Evolutionary conservation across 768 basidiomycete species (phyloP).

Genomic region (Auriscalpium vulgare): DNA sequence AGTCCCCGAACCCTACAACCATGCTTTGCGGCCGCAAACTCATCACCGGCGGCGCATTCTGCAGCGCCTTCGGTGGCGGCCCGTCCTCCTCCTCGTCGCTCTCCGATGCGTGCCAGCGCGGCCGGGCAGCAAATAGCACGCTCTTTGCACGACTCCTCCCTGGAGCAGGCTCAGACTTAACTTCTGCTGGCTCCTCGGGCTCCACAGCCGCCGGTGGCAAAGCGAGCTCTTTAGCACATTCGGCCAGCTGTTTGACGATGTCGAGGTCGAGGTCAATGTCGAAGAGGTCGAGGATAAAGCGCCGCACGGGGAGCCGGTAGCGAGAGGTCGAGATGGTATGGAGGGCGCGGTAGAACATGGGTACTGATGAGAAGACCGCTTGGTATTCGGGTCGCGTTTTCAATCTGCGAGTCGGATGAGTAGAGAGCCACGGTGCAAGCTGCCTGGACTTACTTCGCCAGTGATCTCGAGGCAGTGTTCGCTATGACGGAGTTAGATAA

Average conservation of each 20-base stretch:
- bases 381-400: slow-evolving; percentile 73
- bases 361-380: slow-evolving; percentile 65
- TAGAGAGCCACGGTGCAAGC: background rate
- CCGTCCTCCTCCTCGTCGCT: slow-evolving; percentile 15
- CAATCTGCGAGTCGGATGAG: slow-evolving; percentile 40
- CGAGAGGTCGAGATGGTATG: slow-evolving; percentile 84
- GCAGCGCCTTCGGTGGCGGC: background rate
- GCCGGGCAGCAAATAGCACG: slow-evolving; percentile 13
- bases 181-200: background rate
- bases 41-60: slow-evolving; percentile 6
- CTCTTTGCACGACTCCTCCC: slow-evolving; percentile 7
- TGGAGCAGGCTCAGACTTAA: too few relatives aligned
- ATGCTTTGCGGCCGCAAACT: slow-evolving; percentile 13
- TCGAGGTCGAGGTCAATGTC: slow-evolving; percentile 67
- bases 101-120: slow-evolving; percentile 8
- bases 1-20: slow-evolving; percentile 10
- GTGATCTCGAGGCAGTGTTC: slow-evolving; percentile 84
- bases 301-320: slow-evolving; percentile 85
- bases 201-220: slow-evolving; percentile 22
- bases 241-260: slow-evolving; percentile 45
- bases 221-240: slow-evolving; percentile 39
- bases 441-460: slow-evolving; percentile 55
- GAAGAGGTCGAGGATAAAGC: slow-evolving; percentile 91
- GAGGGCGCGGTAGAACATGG: slow-evolving; percentile 77
- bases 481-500: slow-evolving; percentile 94